Base-by-base conservation (phyloP, 805 yeast genomes). In the Lipomyces orientalis region DNA sequence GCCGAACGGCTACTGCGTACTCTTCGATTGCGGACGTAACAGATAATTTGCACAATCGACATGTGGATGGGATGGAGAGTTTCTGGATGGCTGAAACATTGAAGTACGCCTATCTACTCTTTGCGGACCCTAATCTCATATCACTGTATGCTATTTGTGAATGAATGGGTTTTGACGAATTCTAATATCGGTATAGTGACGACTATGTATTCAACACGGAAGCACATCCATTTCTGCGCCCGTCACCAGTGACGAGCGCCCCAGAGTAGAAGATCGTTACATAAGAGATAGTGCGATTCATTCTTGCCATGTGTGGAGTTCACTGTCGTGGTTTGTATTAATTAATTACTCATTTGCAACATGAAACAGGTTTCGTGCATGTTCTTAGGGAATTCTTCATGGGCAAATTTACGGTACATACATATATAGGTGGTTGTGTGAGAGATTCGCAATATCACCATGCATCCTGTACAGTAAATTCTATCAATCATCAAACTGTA, bases 11-110 rank as follows among this genome's bases (percentile, higher is more conserved):
- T 1, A 80, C 79, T 34, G 79, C 77, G 5, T 79, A 75, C 68
- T 78, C 84, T 14, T 81, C 85, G 0, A 73, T 83, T 8, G 62
- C 73, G 56, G 85, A 81, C 64, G 79, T 86, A 1, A 80, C 83
- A 0, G 71, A 77, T 14, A 67, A 76, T 12, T 35, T 72, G 9
- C 71, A 74, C 19, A 59, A 62, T 16, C 71, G 76, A 57, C 74
- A 31, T 75, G 74, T 61, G 71, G 75, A 16, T 75, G 75, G 51
- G 70, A 71, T 25, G 83, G 84, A 66, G 74, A 78, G 43, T 69
- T 82, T 82, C 73, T 87, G 88, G 86, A 80, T 85, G 74, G 84
- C 87, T 7, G 88, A 86, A 73, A 86, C 89, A 35, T 77, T 87
- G 70, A 87, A 87, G 74, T 87, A 86, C 71, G 83, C 82, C 60